Evolutionary conservation across 1,284 basidiomycete species (phyloP).

Genomic region (Moniliella sp.): DNA sequence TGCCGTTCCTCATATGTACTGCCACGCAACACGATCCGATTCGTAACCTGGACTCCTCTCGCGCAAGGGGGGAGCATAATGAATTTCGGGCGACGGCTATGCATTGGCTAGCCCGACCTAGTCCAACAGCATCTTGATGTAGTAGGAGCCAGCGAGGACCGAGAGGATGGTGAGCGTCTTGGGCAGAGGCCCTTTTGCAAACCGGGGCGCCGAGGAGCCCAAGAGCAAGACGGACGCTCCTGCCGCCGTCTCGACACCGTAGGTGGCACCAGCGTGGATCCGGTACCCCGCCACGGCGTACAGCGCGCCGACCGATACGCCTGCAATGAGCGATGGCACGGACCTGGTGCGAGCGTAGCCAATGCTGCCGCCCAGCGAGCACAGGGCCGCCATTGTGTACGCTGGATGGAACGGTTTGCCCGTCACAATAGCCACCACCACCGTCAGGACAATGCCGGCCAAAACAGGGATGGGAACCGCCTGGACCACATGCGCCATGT

Average conservation of each 20-base stretch:
- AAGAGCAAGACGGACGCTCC: conserved; percentile 57
- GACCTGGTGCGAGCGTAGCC: conserved; percentile 15
- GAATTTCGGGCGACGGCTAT: too few species aligned
- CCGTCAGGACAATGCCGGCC: too few species aligned
- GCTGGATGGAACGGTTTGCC: too few species aligned
- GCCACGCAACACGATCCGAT: too few species aligned
- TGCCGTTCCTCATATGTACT: too few species aligned
- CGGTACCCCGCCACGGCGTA: conserved; percentile 29
- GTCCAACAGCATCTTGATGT: conserved; percentile 43
- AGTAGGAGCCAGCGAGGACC: conserved; percentile 47
- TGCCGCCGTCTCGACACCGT: conserved; percentile 47
- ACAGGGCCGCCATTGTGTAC: conserved; percentile 54
- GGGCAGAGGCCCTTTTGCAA: conserved; percentile 55
- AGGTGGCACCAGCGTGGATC: conserved; percentile 47
- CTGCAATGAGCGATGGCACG: conserved; percentile 1
- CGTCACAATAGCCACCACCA: too few species aligned
- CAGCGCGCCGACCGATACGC: conserved; percentile 1
- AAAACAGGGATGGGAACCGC: too few species aligned
- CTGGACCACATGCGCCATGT: too few species aligned
- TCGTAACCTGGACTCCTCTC: too few species aligned
- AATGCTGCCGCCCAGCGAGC: conserved; percentile 52
- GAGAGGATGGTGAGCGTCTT: conserved; percentile 47
- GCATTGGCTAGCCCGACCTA: too few species aligned
- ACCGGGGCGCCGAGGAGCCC: conserved; percentile 54
- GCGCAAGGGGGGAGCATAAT: too few species aligned